Conservation (phyloP, 495 filamentous ascomycete species). For the Cladorrhinum samala region DNA sequence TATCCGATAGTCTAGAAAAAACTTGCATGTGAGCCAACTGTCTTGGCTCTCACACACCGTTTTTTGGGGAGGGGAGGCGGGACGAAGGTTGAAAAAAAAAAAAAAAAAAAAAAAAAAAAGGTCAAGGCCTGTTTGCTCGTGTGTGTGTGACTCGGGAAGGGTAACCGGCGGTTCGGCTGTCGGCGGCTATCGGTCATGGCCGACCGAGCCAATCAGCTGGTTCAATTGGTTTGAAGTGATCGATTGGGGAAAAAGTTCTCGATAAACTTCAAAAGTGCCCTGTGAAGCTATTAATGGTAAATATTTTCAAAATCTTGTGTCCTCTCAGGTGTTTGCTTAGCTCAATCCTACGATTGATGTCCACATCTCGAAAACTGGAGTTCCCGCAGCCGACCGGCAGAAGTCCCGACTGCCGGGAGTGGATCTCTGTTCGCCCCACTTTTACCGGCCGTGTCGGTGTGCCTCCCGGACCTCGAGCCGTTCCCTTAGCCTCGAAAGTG, state of each 20-base stretch:
- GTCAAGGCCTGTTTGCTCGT: background rate
- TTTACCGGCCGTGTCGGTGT: background rate
- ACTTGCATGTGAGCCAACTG: background rate
- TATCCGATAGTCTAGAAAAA: background rate
- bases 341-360: too few relatives aligned
- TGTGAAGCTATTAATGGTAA: too few relatives aligned
- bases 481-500: background rate
- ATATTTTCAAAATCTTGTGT: too few relatives aligned
- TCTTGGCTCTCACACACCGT: background rate
- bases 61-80: too few relatives aligned
- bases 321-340: too few relatives aligned
- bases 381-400: background rate
- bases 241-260: too few relatives aligned
- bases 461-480: background rate
- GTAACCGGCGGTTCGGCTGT: background rate
- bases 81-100: too few relatives aligned
- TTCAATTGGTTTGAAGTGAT: background rate
- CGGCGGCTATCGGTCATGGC: background rate
- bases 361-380: too few relatives aligned
- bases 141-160: background rate
- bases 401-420: background rate
- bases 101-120: too few relatives aligned
- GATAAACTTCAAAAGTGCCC: too few relatives aligned
- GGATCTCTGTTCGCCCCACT: background rate
- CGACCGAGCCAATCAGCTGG: background rate